A percentile compares a stretch with the other conserved stretches of the same genome.
These are phyloP conservation scores for Turnera subulata DNA, from an alignment of 345 rosid species.

Conservation along the genomic window DNA sequence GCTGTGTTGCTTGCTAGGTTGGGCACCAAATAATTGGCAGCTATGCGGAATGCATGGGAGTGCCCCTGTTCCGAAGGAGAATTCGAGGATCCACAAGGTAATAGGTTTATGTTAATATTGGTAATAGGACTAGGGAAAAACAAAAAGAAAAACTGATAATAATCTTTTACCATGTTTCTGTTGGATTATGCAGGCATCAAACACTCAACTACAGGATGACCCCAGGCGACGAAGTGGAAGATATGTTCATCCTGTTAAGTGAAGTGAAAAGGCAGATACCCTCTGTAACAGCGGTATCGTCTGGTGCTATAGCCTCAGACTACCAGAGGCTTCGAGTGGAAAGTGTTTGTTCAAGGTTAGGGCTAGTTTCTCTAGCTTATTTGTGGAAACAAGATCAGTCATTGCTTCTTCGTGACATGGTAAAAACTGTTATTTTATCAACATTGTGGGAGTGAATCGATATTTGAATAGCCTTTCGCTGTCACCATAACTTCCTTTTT, in stretches of 20 bases:
- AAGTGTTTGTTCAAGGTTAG: constrained; percentile 96
- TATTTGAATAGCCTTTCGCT: too few species aligned
- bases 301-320: constrained; percentile 98
- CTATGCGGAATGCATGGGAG: constrained; percentile 85
- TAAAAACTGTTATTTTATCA: constrained; percentile 38
- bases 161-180: not conserved
- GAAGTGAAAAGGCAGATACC: constrained; percentile 90
- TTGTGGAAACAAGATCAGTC: constrained; percentile 99
- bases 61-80: constrained; percentile 77
- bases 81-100: constrained; percentile 85
- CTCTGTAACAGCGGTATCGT: constrained; percentile 68
- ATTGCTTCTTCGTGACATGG: constrained; percentile 92
- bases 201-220: constrained; percentile 68
- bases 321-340: constrained; percentile 94
- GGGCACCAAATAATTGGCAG: constrained; percentile 89
- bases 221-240: constrained; percentile 88
- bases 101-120: too few species aligned
- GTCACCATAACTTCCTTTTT: not conserved
- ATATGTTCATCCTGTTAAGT: constrained; percentile 70
- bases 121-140: too few species aligned
- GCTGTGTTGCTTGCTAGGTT: constrained; percentile 46
- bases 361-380: constrained; percentile 93
- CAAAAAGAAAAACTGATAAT: too few species aligned
- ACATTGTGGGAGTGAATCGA: constrained; percentile 3
- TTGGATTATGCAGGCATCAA: constrained; percentile 45